Evolutionary conservation across 768 basidiomycete species (phyloP), one percentile per base, ranked within the genome.

Genomic region (Lepiota subincarnata): DNA sequence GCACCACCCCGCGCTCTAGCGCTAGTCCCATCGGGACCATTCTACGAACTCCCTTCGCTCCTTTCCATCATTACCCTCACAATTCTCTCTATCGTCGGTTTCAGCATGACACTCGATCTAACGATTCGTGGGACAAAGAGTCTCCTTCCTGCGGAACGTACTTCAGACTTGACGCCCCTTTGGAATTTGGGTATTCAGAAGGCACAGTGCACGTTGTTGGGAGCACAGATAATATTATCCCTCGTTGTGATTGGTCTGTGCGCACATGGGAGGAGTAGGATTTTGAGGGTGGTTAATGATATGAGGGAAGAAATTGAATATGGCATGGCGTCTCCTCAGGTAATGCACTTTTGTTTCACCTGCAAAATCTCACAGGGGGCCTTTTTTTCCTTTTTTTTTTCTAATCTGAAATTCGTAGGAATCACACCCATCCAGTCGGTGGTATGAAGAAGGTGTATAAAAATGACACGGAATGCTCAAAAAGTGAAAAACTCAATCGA

Each of bases 101-200:
- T 66, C 48, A 50, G 57, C n/a, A 58, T 66, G 51, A 68, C 64
- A 58, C 58, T 64, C 7, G 62, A 66, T 42, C 62, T 68, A 50
- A 64, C 64, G 6, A 53, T 56, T 2, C 61, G 64, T 4, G 62
- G 59, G 12, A 41, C 57, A 14, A 61, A 57, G 28, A 63, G 62
- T 53, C 61, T 65, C 0, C 53, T 63, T 16, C 62, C 64, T 13
- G 50, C 57, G 1, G 64, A 68, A 41, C 59, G 63, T 42, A 57
- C 59, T 4, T 60, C 59, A 5, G 46, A 45, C 14, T 50, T 60
- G 59, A 60, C 62, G 1, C 60, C 62, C 28, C 63, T 60, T 24
- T 68, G 64, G 66, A 66, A 66, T 44, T 58, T 64, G 56, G 64
- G 64, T 24, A 53, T 64, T 20, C 60, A 68, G 51, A 64, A 64